These are phyloP conservation scores for Lactifluus rugatus DNA, from an alignment of 768 basidiomycete species.

Conservation along the genomic window DNA sequence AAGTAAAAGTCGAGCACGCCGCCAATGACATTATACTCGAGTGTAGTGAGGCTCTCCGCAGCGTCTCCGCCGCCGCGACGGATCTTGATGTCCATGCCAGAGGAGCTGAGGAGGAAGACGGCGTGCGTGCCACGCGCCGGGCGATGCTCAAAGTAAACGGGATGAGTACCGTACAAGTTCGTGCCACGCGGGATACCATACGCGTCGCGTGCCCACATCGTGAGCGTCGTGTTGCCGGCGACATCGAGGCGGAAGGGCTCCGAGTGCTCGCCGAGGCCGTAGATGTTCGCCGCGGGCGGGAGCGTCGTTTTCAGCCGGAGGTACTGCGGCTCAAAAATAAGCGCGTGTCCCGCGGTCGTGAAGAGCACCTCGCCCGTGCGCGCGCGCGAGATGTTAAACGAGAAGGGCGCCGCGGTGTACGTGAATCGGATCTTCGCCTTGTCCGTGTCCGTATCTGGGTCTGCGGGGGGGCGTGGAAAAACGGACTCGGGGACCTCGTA, in stretches of 20 bases:
- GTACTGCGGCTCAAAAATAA: slow-evolving; percentile 73
- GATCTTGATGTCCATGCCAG: slow-evolving; percentile 73
- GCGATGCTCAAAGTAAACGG: slow-evolving; percentile 64
- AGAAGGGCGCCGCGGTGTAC: slow-evolving; percentile 49
- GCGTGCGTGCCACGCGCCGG: slow-evolving; percentile 51
- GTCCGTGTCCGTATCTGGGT: slow-evolving; percentile 24
- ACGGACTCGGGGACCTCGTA: slow-evolving; percentile 60
- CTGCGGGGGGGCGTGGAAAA: slow-evolving; percentile 41
- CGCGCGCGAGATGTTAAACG: slow-evolving; percentile 46
- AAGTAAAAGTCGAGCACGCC: slow-evolving; percentile 76
- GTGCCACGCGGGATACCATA: slow-evolving; percentile 46
- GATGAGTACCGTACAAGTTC: slow-evolving; percentile 67
- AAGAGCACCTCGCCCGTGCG: slow-evolving; percentile 47
- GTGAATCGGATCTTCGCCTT: slow-evolving; percentile 46
- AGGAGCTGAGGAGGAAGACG: slow-evolving; percentile 58
- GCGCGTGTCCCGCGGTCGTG: slow-evolving; percentile 46
- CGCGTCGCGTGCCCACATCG: slow-evolving; percentile 59
- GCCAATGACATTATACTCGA: slow-evolving; percentile 73
- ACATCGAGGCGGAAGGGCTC: slow-evolving; percentile 48
- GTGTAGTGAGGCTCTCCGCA: slow-evolving; percentile 30
- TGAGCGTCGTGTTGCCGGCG: slow-evolving; percentile 33
- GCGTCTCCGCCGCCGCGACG: slow-evolving; percentile 25
- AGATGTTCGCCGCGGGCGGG: slow-evolving; percentile 55
- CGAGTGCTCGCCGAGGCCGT: slow-evolving; percentile 70
- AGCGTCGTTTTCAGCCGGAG: slow-evolving; percentile 59